Base-by-base conservation (phyloP, 2,329 filamentous ascomycete species). In the Aureobasidium sp. region DNA sequence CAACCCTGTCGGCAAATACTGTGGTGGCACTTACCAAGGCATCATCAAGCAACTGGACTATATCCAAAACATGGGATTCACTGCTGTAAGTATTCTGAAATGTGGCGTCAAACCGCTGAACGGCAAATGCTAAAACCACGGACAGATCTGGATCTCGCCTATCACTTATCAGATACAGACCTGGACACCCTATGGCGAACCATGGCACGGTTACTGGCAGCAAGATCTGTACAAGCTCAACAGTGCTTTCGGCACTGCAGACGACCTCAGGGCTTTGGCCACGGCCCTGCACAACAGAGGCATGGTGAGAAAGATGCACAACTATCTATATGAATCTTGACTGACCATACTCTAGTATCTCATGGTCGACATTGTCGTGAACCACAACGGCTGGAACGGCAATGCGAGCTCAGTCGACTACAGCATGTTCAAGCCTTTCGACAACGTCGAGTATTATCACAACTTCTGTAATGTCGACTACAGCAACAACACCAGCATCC, bases 41-140 rank as follows among this genome's bases (percentile, higher is more conserved):
- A 76, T 87, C 34, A 77, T 81, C 66, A 78, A 81, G 64, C 78
- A 83, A 64, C 78, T 87, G 44, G 84, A 86, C 70, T 87, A 87
- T 69, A 86, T 87, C 69, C 77, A 83, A 68, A 78, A 78, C 49
- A 82, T 85, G 79, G 83, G 82, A 27, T 85, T 84, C 65, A 80
- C 81, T 61, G 82, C 82, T 44, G 74, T 84, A 67, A 69, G 82
- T 69, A 12, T 20, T 1, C 15, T 45, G 5, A n/a, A 9, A 15
- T 41, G 17, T 60, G 44, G 42, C 42, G 14, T 37, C 20, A 14
- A 37, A 8, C 42, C 42, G 47, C 27, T 22, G 41, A 55, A 39
- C 25, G n/a, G 25, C 48, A 34, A 37, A 53, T 20, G 36, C 63
- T 64, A 37, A 63, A 5, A 11, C 31, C 5, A 31, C 25, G 25